Evolutionary conservation across 805 yeast species (phyloP).

Genomic region (Metahyphopichia silvanorum): DNA sequence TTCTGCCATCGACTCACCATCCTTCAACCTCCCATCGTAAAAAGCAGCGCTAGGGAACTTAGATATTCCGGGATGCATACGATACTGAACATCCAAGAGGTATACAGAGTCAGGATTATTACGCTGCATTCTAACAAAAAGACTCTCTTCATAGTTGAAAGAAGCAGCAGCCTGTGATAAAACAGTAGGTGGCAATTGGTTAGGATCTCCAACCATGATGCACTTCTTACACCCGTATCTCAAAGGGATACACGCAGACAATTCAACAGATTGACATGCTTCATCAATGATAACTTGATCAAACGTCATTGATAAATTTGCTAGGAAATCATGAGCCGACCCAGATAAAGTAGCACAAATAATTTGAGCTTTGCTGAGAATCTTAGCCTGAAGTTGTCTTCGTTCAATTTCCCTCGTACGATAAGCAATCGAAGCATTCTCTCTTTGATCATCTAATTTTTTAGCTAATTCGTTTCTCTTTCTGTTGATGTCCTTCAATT

Average conservation of each 20-base stretch:
- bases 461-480: slow-evolving; percentile 68
- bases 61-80: slow-evolving; percentile 96
- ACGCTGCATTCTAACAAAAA: slow-evolving; percentile 90
- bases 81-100: slow-evolving; percentile 85
- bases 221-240: slow-evolving; percentile 88
- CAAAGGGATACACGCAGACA: slow-evolving; percentile 87
- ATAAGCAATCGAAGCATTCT: slow-evolving; percentile 59
- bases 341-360: slow-evolving; percentile 93
- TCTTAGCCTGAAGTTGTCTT: slow-evolving; percentile 68
- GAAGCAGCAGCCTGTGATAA: slow-evolving; percentile 83
- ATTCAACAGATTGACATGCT: slow-evolving; percentile 95
- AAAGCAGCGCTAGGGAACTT: slow-evolving; percentile 82
- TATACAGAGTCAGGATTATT: slow-evolving; percentile 59
- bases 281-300: slow-evolving; percentile 94
- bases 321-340: slow-evolving; percentile 84
- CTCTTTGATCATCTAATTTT: slow-evolving; percentile 76
- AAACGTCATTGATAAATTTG: slow-evolving; percentile 70
- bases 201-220: slow-evolving; percentile 98
- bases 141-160: slow-evolving; percentile 79
- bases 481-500: slow-evolving; percentile 54
- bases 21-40: slow-evolving; percentile 66
- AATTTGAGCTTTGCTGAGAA: slow-evolving; percentile 72
- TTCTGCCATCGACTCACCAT: slow-evolving; percentile 71
- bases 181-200: slow-evolving; percentile 96
- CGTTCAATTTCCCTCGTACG: slow-evolving; percentile 78